Percentiles rank a stretch among this genome's conserved stretches.
Conservation (phyloP, 139 green algal species). For the Tetraselmis striata region DNA sequence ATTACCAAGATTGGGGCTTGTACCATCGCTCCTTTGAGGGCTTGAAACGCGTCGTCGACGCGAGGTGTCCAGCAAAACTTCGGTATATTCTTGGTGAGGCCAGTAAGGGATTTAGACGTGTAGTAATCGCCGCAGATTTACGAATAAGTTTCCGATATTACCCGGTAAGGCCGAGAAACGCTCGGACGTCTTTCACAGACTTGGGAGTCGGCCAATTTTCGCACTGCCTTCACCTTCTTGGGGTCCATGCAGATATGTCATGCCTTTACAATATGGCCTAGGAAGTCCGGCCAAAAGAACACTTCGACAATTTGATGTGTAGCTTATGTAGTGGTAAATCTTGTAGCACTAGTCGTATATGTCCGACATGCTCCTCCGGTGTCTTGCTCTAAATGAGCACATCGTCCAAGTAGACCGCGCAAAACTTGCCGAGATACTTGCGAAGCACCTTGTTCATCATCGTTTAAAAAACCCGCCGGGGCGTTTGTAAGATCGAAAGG, state of each 20-base stretch:
- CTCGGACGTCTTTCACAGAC: not conserved
- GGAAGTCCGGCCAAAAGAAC: not conserved
- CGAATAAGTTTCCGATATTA: not conserved
- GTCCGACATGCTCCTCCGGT: slow-evolving; percentile 31
- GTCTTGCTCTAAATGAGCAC: slow-evolving; percentile 46
- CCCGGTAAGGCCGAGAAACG: not conserved
- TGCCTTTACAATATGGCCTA: not conserved
- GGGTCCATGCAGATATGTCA: not conserved
- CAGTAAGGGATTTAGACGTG: not conserved
- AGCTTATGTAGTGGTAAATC: not conserved
- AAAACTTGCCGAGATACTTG: slow-evolving; percentile 26
- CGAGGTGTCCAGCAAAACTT: not conserved
- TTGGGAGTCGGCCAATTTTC: not conserved
- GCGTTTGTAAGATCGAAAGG: slow-evolving; percentile 46
- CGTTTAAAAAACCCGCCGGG: slow-evolving; percentile 37
- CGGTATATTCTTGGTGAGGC: not conserved
- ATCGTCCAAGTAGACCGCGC: slow-evolving; percentile 62
- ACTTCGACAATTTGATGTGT: not conserved
- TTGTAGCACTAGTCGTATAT: slow-evolving; percentile 36
- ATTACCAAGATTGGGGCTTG: not conserved
- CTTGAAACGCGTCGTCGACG: not conserved
- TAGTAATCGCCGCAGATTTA: not conserved
- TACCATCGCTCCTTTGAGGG: not conserved
- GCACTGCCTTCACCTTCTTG: not conserved
- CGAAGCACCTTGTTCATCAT: slow-evolving; percentile 35